Conservation (phyloP, 2,329 filamentous ascomycete genomes). For the Calonectria fujianensis region DNA sequence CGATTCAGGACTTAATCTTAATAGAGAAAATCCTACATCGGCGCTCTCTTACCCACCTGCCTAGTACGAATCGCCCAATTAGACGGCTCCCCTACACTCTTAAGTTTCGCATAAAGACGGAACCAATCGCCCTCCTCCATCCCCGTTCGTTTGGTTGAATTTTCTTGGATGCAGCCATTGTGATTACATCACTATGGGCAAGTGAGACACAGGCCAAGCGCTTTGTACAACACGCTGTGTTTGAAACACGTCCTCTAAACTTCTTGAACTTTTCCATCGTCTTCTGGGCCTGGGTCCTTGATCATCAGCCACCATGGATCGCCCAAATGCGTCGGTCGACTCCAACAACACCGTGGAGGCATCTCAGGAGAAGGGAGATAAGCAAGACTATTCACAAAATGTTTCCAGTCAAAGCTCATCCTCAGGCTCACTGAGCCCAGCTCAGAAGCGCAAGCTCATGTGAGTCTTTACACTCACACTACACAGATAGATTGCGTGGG, state of each 20-base stretch:
- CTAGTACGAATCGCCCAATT: not conserved
- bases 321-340: not conserved
- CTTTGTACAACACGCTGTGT: not conserved
- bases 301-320: not conserved
- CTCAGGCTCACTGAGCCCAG: not conserved
- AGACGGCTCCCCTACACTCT: not conserved
- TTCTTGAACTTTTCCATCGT: not conserved
- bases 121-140: not conserved
- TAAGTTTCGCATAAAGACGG: not conserved
- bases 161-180: not conserved
- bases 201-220: not conserved
- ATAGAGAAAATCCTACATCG: not conserved
- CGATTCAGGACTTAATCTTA: slow-evolving; percentile 2
- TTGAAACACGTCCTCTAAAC: not conserved
- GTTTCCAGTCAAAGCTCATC: slow-evolving; percentile 5
- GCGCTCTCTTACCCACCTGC: not conserved
- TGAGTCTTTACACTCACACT: not conserved
- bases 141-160: not conserved
- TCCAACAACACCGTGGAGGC: not conserved
- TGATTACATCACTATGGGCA: not conserved
- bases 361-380: not conserved
- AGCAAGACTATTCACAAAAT: not conserved
- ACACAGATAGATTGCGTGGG: no score
- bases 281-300: not conserved
- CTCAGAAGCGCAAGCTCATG: not conserved